These are phyloP conservation scores for Actinidia polygama DNA, from an alignment of 179 eudicot species.

Conservation along the genomic window DNA sequence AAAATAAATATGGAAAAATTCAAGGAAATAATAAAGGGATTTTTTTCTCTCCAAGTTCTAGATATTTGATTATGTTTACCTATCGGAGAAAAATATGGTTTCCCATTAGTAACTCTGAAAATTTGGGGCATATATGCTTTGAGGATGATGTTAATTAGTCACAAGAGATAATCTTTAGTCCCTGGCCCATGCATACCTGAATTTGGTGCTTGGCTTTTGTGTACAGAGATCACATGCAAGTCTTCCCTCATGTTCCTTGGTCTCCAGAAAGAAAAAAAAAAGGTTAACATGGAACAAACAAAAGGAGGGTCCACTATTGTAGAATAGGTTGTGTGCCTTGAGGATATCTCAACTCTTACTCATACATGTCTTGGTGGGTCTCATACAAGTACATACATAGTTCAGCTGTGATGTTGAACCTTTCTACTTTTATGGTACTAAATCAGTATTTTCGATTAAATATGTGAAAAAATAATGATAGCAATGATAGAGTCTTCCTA, in stretches of 20 bases:
- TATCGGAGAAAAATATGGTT: neutral
- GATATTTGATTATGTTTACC: neutral
- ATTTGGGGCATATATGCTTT: neutral
- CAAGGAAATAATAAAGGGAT: neutral
- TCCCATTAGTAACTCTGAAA: neutral
- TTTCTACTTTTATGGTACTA: neutral
- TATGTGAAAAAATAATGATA: neutral
- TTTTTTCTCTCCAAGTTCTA: neutral
- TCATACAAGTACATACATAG: neutral
- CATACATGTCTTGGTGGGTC: neutral
- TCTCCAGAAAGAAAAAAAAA: neutral
- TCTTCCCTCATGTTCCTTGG: constrained; percentile 8
- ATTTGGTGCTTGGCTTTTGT: constrained; percentile 6
- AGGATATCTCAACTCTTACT: neutral
- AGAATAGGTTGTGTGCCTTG: constrained; percentile 7
- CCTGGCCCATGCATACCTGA: neutral
- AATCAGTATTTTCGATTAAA: neutral
- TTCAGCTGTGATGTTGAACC: neutral
- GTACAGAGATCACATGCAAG: neutral
- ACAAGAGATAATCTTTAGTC: neutral
- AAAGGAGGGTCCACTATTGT: neutral
- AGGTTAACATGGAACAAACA: neutral
- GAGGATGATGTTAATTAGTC: neutral
- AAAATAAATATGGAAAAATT: neutral
- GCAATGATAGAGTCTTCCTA: neutral